These are phyloP conservation scores for Colletotrichum camelliae DNA, from an alignment of 2,329 filamentous ascomycete species.

Conservation along the genomic window DNA sequence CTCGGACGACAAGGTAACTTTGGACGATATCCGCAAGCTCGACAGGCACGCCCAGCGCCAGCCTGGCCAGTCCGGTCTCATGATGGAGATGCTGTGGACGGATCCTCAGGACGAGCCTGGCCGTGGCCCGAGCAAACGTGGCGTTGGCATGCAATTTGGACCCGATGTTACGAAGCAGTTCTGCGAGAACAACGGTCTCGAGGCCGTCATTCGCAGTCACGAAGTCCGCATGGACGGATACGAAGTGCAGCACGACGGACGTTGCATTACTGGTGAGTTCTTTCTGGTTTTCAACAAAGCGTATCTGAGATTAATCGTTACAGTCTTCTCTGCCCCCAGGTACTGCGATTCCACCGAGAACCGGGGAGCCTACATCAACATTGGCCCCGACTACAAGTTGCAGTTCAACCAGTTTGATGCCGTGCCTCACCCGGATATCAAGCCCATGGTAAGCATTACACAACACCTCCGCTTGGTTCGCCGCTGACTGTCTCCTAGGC, in stretches of 20 bases:
- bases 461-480: slow-evolving; percentile 4
- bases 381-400: slow-evolving; percentile 89
- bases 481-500: slow-evolving; percentile 57
- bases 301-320: slow-evolving; percentile 29
- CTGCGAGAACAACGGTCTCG: slow-evolving; percentile 93
- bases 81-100: slow-evolving; percentile 99
- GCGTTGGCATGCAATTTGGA: slow-evolving; percentile 95
- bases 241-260: slow-evolving; percentile 94
- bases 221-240: slow-evolving; percentile 99
- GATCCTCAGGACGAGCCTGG: slow-evolving; percentile 89
- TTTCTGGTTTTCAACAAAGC: neutral
- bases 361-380: slow-evolving; percentile 97
- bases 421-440: slow-evolving; percentile 93
- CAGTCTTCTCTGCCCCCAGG: slow-evolving; percentile 94
- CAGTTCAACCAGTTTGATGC: slow-evolving; percentile 94
- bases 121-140: slow-evolving; percentile 92
- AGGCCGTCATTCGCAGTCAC: slow-evolving; percentile 95
- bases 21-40: slow-evolving; percentile 93
- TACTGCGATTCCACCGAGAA: slow-evolving; percentile 99
- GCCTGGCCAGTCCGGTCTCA: slow-evolving; percentile 89
- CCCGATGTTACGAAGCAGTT: slow-evolving; percentile 96
- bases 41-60: slow-evolving; percentile 91
- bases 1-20: slow-evolving; percentile 89
- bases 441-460: slow-evolving; percentile 73
- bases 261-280: slow-evolving; percentile 84